Conservation (phyloP, 228 moss, liverwort and hornwort species). For the Sphagnum magellanicum region DNA sequence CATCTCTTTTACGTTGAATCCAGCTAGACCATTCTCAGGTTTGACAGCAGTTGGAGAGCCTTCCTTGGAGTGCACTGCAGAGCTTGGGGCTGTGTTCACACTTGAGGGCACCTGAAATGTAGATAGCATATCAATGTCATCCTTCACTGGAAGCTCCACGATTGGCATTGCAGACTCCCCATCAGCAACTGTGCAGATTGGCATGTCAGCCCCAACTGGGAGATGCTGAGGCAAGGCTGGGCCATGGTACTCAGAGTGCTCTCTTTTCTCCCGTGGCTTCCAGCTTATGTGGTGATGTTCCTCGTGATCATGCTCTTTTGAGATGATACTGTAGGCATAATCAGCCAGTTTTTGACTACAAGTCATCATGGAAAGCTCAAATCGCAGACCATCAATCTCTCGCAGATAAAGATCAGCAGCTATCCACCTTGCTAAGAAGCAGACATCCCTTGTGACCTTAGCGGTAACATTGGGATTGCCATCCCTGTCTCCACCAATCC, state of each 20-base stretch:
- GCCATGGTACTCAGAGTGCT: constrained; percentile 56
- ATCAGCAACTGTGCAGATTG: constrained; percentile 58
- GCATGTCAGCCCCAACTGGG: constrained; percentile 71
- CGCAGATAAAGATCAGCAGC: constrained; percentile 78
- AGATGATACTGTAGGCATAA: constrained; percentile 63
- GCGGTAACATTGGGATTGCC: constrained; percentile 90
- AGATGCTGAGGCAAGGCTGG: constrained; percentile 63
- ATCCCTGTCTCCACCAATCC: constrained; percentile 91
- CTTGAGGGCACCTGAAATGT: constrained; percentile 41
- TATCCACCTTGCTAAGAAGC: constrained; percentile 82
- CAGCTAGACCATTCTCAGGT: constrained; percentile 11
- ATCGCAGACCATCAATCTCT: constrained; percentile 77
- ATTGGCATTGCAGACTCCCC: constrained; percentile 73
- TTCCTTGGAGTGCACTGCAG: constrained; percentile 58
- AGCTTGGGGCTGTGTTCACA: constrained; percentile 42
- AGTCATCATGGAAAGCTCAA: constrained; percentile 73
- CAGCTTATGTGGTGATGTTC: constrained; percentile 75
- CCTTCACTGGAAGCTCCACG: constrained; percentile 63
- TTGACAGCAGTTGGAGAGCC: constrained; percentile 48
- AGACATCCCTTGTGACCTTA: constrained; percentile 80
- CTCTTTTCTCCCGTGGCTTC: constrained; percentile 53
- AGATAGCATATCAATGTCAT: constrained; percentile 46
- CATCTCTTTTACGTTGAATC: constrained; percentile 36
- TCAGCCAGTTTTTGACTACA: constrained; percentile 75
- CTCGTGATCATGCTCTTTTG: constrained; percentile 69